Base-by-base conservation (phyloP, 345 rosid genomes). In the Pistacia atlantica region DNA sequence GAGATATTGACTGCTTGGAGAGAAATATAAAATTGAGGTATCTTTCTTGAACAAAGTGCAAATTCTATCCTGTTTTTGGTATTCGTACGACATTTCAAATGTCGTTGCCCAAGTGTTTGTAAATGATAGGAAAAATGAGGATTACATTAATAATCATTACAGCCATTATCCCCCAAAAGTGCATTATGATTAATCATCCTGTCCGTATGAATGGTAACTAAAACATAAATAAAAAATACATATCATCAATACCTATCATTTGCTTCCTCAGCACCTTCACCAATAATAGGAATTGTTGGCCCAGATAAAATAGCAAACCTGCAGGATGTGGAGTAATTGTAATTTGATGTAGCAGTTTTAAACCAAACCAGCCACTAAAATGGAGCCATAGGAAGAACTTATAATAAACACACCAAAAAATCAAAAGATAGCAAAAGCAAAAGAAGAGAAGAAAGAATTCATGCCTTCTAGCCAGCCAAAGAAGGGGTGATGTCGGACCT, bases 401-500 rank as follows among this genome's bases (percentile, higher is more conserved):
- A 57, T 20, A 59, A 45, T 56, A 25, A 54, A 72, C 33, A 73
- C 52, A 73, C 20, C 4, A 35, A 64, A 60, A 59, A 17, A 75
- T 17, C 74, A 75, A 68, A 60, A 55, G 18, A 78, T 17, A 38
- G n/a, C 22, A 45, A 4, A 72, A 63, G 65, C 62, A 71, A 58
- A 51, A 18, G n/a, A 33, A 37, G 8, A 51, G 75, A 75, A 65
- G 64, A 70, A 60, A 52, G n/a, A 71, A 52, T 33, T 45, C 83
- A 59, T 89, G 85, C 99, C 98, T 90, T 86, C 99, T 91, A 77
- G 99, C 95, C 76, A 96, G 91, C 97, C 97, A 96, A 76, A 96
- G 97, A 80, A 96, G 98, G 78, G 95, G 88, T 65, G 97, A 96
- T 75, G 98, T 92, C 9, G 99, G 81, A 72, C 98, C 99, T 78